Conservation (phyloP, 305 asterid genomes). For the Solanum hybrid region DNA sequence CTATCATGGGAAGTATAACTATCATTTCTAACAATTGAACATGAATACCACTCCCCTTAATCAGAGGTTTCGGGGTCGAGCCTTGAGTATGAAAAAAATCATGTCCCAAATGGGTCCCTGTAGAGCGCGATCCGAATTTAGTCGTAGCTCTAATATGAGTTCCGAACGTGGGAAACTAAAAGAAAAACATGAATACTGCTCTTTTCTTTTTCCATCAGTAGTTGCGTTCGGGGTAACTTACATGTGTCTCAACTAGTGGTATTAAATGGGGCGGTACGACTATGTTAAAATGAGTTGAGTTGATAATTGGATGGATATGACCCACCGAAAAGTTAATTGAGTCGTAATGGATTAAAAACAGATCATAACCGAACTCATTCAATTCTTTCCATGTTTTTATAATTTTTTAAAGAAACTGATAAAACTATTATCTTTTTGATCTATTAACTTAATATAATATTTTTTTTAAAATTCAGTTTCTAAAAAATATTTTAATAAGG, state of each 20-base stretch:
- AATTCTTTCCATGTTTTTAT: background rate
- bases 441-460: background rate
- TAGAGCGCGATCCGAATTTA: rapidly evolving
- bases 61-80: too few species aligned
- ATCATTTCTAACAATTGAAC: background rate
- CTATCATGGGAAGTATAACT: background rate
- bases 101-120: background rate
- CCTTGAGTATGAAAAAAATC: too few species aligned
- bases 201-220: background rate
- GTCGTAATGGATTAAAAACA: too few species aligned
- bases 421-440: background rate
- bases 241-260: background rate
- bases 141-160: rapidly evolving
- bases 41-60: background rate
- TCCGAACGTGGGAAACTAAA: background rate
- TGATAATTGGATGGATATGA: background rate
- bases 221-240: background rate
- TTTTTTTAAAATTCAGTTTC: background rate
- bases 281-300: background rate
- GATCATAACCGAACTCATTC: background rate
- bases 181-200: background rate
- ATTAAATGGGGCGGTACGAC: background rate
- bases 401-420: too few species aligned
- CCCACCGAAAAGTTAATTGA: background rate
- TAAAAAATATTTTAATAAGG: background rate